Evolutionary conservation across 129 eudicot species (phyloP), one percentile per base, ranked within the genome.

Genomic region (Artemisia argyi): DNA sequence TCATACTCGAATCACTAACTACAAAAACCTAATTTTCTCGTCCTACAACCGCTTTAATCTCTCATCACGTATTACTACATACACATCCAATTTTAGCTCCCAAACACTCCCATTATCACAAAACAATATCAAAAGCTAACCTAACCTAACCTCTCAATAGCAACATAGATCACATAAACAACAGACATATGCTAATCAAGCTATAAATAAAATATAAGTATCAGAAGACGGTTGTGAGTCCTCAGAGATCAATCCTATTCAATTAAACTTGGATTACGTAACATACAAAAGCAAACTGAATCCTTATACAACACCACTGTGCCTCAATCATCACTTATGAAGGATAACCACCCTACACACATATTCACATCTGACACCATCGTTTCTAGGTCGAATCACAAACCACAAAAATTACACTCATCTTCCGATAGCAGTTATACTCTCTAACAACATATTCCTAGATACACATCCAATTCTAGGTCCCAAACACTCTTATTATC

Each of bases 1-100:
- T 46, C 54, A 17, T n/a, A 44, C 55, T 65, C 11, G n/a, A 44
- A 42, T 44, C 70, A 46, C 47, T 32, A 65, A 65, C 70, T 39
- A 32, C 51, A 35, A 66, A 30, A 46, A 66, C 56, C 42, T 65
- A 6, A 5, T 35, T 6, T 35, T 35, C 42, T 5, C 9, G 42
- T 35, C 9, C 42, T 35, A 35, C 16, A n/a, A 19, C 16, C 10
- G 39, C 44, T n/a, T 9, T 64, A 42, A 35, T 35, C 28, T 17
- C 46, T 66, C 22, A 66, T 22, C 5, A 39, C 71, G 18, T 13
- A 48, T 44, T 61, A n/a, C 46, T 6, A 35, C 30, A 11, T 13
- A 9, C 57, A 66, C 11, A 48, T 19, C 71, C 39, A 24, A 22
- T 20, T 47, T 66, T 66, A 48, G 58, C 54, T 22, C 35, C 17